Conservation (phyloP, 2,329 filamentous ascomycete genomes). For the Podosphaera aphanis region DNA sequence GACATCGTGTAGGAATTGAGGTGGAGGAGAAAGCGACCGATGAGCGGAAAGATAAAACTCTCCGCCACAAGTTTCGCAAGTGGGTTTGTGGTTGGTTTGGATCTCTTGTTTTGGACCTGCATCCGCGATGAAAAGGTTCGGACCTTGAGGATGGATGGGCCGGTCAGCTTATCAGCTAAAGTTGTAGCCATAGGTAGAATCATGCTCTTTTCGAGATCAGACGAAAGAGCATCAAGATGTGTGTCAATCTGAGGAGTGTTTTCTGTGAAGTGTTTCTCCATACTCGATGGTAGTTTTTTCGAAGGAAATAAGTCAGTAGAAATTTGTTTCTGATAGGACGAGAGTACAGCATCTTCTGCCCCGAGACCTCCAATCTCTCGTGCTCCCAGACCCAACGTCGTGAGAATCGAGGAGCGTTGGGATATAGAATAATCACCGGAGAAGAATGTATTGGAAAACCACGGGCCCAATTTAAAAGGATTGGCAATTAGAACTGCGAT, state of each 20-base stretch:
- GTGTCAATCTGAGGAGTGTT: constrained; percentile 28
- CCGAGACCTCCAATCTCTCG: constrained; percentile 63
- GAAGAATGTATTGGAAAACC: constrained; percentile 70
- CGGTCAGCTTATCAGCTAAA: constrained; percentile 57
- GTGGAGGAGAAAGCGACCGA: constrained; percentile 51
- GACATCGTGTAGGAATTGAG: constrained; percentile 27
- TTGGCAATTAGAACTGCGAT: constrained; percentile 58
- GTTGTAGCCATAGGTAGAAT: constrained; percentile 61
- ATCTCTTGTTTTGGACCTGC: constrained; percentile 32
- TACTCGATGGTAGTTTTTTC: constrained; percentile 48
- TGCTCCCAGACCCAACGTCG: constrained; percentile 57
- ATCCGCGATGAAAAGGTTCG: constrained; percentile 69
- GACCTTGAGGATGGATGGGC: constrained; percentile 69
- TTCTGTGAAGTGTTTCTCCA: constrained; percentile 29
- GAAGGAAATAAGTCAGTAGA: constrained; percentile 40
- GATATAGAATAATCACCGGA: constrained; percentile 75
- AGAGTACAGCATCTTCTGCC: constrained; percentile 18
- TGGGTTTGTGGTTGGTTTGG: constrained; percentile 45
- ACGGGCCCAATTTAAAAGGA: constrained; percentile 55
- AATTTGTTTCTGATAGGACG: constrained; percentile 14
- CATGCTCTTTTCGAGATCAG: constrained; percentile 44
- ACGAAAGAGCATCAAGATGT: constrained; percentile 43
- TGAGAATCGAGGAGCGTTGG: constrained; percentile 62
- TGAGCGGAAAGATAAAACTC: constrained; percentile 70
- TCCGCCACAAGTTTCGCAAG: constrained; percentile 53